Conservation (phyloP, 1,284 basidiomycete species). For the Apiotrichum gamsii region DNA sequence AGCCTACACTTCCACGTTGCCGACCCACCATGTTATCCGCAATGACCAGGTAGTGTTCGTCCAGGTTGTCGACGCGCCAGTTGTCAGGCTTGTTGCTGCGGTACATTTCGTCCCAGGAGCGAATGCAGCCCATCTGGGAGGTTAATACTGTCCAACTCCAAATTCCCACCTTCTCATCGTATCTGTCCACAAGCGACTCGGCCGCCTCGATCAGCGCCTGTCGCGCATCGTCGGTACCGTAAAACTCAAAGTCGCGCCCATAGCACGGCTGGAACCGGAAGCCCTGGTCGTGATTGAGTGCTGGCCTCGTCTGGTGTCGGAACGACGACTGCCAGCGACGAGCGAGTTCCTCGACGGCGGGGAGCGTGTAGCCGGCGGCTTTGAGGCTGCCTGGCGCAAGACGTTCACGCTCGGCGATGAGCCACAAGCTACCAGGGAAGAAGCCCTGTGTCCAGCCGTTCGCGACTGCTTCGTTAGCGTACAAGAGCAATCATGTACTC, state of each 20-base stretch:
- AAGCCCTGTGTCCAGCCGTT: conserved; percentile 33
- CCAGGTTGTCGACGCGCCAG: conserved; percentile 23
- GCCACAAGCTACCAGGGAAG: conserved; percentile 34
- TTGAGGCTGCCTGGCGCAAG: conserved; percentile 18
- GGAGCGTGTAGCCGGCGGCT: conserved; percentile 9
- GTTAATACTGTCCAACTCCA: too few relatives aligned
- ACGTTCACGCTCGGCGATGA: conserved; percentile 23
- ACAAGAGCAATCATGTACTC: conserved; percentile 1
- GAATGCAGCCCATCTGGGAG: conserved; percentile 21
- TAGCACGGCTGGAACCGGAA: conserved; percentile 36
- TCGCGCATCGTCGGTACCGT: conserved; percentile 16
- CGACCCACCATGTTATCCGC: conserved; percentile 35
- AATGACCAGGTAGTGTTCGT: conserved; percentile 35
- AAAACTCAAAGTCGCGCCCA: conserved; percentile 23
- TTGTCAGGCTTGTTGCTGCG: conserved; percentile 7
- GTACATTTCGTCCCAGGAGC: conserved; percentile 28
- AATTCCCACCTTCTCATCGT: conserved; percentile 19
- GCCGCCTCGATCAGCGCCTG: conserved; percentile 29
- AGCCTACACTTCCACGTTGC: too few relatives aligned
- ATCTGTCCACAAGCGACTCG: conserved; percentile 31
- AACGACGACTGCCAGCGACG: conserved; percentile 27
- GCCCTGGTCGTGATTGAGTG: conserved; percentile 35
- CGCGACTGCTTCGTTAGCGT: conserved; percentile 5
- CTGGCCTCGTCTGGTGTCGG: conserved; percentile 17
- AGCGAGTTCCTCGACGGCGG: conserved; percentile 23